These are phyloP conservation scores for Nepenthes alata DNA, from an alignment of 179 eudicot species.

Conservation along the genomic window DNA sequence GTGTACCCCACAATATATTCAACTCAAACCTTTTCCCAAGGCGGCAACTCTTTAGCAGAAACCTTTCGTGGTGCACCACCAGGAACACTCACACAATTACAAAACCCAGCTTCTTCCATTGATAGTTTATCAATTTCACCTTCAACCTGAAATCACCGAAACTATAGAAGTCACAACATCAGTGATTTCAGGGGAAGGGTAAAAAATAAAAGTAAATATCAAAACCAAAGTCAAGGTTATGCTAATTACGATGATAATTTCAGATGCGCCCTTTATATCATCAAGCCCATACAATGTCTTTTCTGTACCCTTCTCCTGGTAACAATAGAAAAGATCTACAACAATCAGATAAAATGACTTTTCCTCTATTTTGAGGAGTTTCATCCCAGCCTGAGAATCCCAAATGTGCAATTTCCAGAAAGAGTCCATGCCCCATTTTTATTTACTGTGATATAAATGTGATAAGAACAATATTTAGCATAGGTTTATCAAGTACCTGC, in stretches of 20 bases:
- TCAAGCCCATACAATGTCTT: constrained; percentile 36
- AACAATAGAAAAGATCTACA: constrained; percentile 2
- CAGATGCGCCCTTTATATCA: constrained; percentile 27
- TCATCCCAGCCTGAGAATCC: no score
- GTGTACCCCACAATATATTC: not conserved
- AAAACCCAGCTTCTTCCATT: constrained; percentile 38
- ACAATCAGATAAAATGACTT: no score
- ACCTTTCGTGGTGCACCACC: constrained; percentile 40
- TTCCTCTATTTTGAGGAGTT: no score
- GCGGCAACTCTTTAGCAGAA: constrained; percentile 22
- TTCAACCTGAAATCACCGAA: constrained; percentile 25
- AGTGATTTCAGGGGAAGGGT: not conserved
- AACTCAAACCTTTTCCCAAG: constrained; percentile 22
- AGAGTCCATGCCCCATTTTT: no score
- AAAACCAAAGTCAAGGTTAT: constrained; percentile 1
- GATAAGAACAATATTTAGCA: not conserved
- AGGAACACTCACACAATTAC: constrained; percentile 40
- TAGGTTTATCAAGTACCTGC: constrained; percentile 23
- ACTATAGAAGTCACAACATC: no score
- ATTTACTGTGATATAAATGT: no score
- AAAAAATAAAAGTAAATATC: not conserved
- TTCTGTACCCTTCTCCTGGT: constrained; percentile 27
- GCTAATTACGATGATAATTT: constrained; percentile 28
- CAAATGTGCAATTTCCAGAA: no score
- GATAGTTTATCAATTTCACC: constrained; percentile 49